Evolutionary conservation across 1,284 basidiomycete genomes (phyloP), one percentile per base, ranked within the genome.

Genomic region (Neolentinus lepideus): DNA sequence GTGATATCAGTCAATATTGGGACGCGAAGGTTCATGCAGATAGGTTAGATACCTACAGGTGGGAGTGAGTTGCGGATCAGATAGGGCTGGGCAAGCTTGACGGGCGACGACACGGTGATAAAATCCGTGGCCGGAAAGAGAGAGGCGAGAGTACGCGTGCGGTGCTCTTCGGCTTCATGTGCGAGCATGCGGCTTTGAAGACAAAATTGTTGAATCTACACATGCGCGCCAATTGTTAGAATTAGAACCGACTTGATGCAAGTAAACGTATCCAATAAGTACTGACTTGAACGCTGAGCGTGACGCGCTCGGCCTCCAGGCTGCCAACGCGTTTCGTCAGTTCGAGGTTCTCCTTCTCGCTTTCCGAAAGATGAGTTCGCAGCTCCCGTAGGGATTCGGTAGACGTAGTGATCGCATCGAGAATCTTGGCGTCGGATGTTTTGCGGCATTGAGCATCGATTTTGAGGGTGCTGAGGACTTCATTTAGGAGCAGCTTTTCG

Each of bases 131-230:
- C 29, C 4, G 29, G 29, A 12, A 31, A 31, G 29, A 31, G 29
- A 31, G 29, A 4, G 12, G 29, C 12, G n/a, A 64, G 45, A 9
- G 50, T 51, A 2, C 11, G 35, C 43, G 46, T 43, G n/a, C 64
- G 58, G n/a, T 29, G 48, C 29, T 56, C 54, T 51, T 61, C 57
- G 3, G 58, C 60, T 43, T 65, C 64, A 3, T 53, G 33, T 19
- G 64, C 62, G 22, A 65, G 47, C 2, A 55, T 58, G 19, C 26
- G 36, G 19, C 56, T 57, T 45, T 65, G 64, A 8, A 57, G 38
- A 36, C 59, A 61, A 29, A 57, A 60, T 16, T 58, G 27, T n/a
- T 33, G n/a, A 24, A 52, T 25, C 53, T 52, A 3, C 46, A 19
- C n/a, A 19, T 11, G n/a, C 27, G 3, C 21, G 22, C 31, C 11